Evolutionary conservation across 306 rosid genomes (phyloP), one percentile per base, ranked within the genome.

Genomic region (Urtica urens): DNA sequence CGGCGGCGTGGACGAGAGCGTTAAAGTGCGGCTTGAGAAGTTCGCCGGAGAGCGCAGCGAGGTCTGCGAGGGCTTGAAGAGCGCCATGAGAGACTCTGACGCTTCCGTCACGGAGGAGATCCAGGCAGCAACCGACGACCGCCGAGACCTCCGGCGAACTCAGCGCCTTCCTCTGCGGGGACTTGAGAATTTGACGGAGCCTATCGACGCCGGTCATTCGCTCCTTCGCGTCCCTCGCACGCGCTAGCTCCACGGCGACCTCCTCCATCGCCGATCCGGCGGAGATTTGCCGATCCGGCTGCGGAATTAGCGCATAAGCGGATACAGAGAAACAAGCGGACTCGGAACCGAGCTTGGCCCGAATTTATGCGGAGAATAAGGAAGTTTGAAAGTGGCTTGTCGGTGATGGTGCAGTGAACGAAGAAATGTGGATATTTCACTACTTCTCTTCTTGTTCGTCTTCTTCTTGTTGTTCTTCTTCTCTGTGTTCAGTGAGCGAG

Each of bases 141-240:
- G 86, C 66, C 4, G 99, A 75, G 5, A 79, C 83, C 47, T 92
- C 99, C 8, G 93, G 53, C 15, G 93, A 71, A 33, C 71, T 64
- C 51, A 92, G 80, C 56, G 78, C 74, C 83, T 76, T 92, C 48
- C 88, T 71, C n/a, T n/a, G n/a, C 0, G 96, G 82, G 68, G 93
- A 76, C 74, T 92, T 96, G 2, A 92, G 79, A 46, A 86, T 75
- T 56, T 86, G 83, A 48, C 80, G 82, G 46, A 92, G 93, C 5
- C 88, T 90, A 70, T 92, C 99, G 20, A 92, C 99, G 1, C 99
- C 99, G 1, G 99, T 94, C 99, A 92, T 85, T 45, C 99, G 79
- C 76, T 82, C 88, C 75, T 92, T 92, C 4, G 96, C 80, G 61
- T 92, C 99, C 71, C 86, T 92, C 47, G 99, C 94, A 25, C 99